Base-by-base conservation (phyloP, 345 rosid species). In the Noccaea bulbosa region DNA sequence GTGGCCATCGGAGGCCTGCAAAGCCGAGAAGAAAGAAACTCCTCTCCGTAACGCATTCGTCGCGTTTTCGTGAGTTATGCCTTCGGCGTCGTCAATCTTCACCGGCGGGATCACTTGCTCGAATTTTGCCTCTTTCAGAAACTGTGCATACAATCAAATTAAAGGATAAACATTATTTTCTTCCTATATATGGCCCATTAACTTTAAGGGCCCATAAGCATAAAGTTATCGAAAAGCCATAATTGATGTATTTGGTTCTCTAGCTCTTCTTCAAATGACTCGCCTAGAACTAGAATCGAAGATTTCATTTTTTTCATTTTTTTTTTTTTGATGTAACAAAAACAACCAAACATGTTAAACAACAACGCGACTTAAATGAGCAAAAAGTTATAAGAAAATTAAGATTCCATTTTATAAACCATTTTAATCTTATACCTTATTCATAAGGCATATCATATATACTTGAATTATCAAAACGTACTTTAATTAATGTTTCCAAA, bases 1-100 rank as follows among this genome's bases (percentile, higher is more conserved):
- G 66, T 88, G 91, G 33, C 91, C 91, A 58, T 86, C 87, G 49
- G 82, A 83, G 8, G 89, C 82, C 27, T 86, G 93, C 35, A 86
- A 58, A 62, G 87, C 82, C 10, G 93, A 80, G 78, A 67, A 84
- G 66, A 81, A 86, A 56, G 70, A 56, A 15, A 83, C 66, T 32
- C 84, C 90, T 69, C 93, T 73, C 61, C 77, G 70, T 16, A 84
- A 63, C 17, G 86, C 82, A 43, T 60, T 7, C 33, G 78, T 84
- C 51, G 77, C 72, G 0, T 69, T 82, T 30, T 73, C 83, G 39
- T 75, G 71, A 3, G 80, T 71, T 59, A 86, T 47, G 0, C 5
- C 73, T 63, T 80, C 78, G n/a, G 11, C 47, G 8, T 70, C 82
- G 20, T 72, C 56, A 8, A 87, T 62, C 70, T 59, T 80, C 38